These are phyloP conservation scores for Brassica cretica DNA, from an alignment of 345 rosid species.

Conservation along the genomic window DNA sequence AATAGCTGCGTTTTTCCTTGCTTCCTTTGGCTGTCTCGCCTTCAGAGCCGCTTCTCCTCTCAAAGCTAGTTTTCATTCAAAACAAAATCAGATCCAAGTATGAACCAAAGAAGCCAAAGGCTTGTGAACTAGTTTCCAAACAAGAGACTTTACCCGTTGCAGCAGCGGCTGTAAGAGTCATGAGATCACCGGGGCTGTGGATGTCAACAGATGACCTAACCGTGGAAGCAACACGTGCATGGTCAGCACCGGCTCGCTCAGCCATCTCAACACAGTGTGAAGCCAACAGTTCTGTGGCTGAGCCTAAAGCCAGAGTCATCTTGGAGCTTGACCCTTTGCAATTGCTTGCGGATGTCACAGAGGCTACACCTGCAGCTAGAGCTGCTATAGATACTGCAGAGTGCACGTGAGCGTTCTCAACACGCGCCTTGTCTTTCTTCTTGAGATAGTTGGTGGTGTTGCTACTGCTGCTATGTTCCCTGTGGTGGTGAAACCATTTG, in stretches of 20 bases:
- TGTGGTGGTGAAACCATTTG: constrained; percentile 86
- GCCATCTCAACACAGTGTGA: constrained; percentile 89
- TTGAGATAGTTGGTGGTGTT: constrained; percentile 37
- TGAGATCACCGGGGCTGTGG: constrained; percentile 74
- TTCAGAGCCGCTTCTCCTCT: constrained; percentile 91
- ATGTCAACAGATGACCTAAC: constrained; percentile 84
- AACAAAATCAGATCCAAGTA: constrained; percentile 10
- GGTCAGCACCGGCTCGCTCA: constrained; percentile 76
- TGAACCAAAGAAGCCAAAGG: constrained; percentile 13
- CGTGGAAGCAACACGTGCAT: constrained; percentile 60
- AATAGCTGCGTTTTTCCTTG: constrained; percentile 78
- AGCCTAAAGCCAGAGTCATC: constrained; percentile 71
- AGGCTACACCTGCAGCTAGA: constrained; percentile 90
- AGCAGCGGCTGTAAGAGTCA: constrained; percentile 93
- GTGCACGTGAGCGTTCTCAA: constrained; percentile 74
- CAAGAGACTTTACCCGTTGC: constrained; percentile 68
- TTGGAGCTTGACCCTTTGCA: constrained; percentile 51
- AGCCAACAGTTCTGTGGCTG: constrained; percentile 88
- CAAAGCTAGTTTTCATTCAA: constrained; percentile 52
- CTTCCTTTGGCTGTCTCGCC: constrained; percentile 80
- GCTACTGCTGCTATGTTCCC: constrained; percentile 45
- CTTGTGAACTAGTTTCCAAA: not conserved
- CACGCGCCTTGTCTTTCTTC: constrained; percentile 78
- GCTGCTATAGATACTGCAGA: constrained; percentile 84
- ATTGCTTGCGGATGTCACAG: constrained; percentile 64